Percentiles rank a stretch among this genome's conserved stretches.
Conservation (phyloP, 768 basidiomycete genomes). For the Sistotremastrum niveocremeum region DNA sequence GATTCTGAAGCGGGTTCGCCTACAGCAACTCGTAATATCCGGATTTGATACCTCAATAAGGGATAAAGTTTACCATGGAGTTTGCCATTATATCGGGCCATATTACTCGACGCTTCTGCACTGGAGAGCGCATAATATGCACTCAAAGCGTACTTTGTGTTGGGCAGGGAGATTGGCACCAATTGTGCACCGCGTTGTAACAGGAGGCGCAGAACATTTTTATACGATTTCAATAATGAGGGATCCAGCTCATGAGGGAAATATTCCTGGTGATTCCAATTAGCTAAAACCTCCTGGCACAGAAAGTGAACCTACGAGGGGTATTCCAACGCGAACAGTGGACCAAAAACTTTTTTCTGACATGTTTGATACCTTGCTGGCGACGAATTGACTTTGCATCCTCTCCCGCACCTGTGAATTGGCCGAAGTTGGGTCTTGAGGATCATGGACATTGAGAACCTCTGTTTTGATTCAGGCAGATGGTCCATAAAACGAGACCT, state of each 20-base stretch:
- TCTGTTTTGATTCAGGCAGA: conserved; percentile 16
- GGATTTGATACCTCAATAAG: conserved; percentile 17
- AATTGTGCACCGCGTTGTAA: conserved; percentile 47
- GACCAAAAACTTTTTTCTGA: not conserved
- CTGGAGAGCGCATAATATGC: conserved; percentile 95
- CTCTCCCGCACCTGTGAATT: conserved; percentile 23
- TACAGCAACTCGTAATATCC: not conserved
- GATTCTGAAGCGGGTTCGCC: too few species aligned
- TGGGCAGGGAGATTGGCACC: conserved; percentile 60
- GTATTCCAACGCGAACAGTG: conserved; percentile 62
- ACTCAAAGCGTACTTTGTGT: conserved; percentile 60
- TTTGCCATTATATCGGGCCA: conserved; percentile 82
- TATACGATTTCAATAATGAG: conserved; percentile 30
- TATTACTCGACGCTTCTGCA: conserved; percentile 86
- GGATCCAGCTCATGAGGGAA: conserved; percentile 57
- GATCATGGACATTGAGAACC: conserved; percentile 44
- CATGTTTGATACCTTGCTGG: not conserved
- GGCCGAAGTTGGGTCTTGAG: conserved; percentile 63
- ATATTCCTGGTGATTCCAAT: conserved; percentile 40
- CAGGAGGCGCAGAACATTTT: conserved; percentile 30
- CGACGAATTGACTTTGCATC: conserved; percentile 14
- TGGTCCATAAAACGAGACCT: conserved; percentile 19
- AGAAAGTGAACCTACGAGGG: conserved; percentile 34
- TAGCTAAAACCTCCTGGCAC: too few species aligned
- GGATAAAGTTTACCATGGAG: conserved; percentile 46